Conservation (phyloP, 805 yeast species). For the Metschnikowia bowlesiae region DNA sequence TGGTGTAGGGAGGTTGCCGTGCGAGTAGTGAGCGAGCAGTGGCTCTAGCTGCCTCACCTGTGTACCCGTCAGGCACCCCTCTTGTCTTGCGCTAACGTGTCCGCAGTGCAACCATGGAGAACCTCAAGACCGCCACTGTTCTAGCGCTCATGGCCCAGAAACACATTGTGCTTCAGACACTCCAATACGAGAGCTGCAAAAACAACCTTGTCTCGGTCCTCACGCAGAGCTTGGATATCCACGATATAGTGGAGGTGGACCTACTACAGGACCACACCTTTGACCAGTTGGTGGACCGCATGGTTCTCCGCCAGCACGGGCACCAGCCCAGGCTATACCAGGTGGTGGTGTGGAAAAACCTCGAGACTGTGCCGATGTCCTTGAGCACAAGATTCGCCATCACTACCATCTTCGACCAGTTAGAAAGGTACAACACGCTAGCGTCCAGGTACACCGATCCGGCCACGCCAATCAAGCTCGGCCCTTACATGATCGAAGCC, state of each 20-base stretch:
- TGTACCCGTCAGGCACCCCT: too few species aligned
- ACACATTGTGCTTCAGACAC: conserved; percentile 10
- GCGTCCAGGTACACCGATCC: conserved; percentile 4
- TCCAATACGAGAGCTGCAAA: conserved; percentile 7
- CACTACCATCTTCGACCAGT: conserved; percentile 10
- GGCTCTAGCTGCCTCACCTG: too few species aligned
- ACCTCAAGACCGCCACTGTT: conserved; percentile 14
- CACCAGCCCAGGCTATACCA: conserved; percentile 7
- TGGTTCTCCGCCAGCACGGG: conserved; percentile 10
- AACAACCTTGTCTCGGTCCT: not conserved
- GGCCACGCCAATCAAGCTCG: conserved; percentile 9
- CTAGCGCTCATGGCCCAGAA: conserved; percentile 11
- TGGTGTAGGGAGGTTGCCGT: too few species aligned
- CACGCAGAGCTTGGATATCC: not conserved
- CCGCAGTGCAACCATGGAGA: conserved; percentile 9
- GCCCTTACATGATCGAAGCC: conserved; percentile 5
- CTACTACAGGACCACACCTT: conserved; percentile 9
- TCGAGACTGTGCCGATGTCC: conserved; percentile 8
- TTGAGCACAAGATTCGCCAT: conserved; percentile 5
- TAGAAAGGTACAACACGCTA: conserved; percentile 12
- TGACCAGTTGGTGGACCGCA: conserved; percentile 5
- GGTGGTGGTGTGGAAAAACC: conserved; percentile 16
- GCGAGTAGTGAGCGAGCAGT: too few species aligned
- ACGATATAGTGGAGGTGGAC: conserved; percentile 13
- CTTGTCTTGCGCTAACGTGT: not conserved